Base-by-base conservation (phyloP, 495 filamentous ascomycete species). In the Articulospora tetracladia region DNA sequence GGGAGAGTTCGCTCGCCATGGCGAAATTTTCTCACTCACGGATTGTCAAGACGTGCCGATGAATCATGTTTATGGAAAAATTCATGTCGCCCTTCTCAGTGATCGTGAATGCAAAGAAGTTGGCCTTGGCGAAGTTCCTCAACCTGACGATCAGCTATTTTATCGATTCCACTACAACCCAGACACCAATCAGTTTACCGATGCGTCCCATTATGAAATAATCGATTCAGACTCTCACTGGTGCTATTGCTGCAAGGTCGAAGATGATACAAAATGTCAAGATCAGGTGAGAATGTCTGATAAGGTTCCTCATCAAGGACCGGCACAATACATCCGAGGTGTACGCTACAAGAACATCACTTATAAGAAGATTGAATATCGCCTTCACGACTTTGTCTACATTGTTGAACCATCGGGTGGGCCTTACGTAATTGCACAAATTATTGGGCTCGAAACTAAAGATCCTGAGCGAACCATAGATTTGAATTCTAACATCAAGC, bases 371-470 rank as follows among this genome's bases (percentile, higher is more conserved):
- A 25, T 53, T 30, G 30, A 36, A 3, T 63, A 63, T 25, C n/a
- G 30, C 17, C 7, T 57, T 1, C 19, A 53, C 22, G 60, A 63
- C 20, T 63, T 63, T 22, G 60, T 63, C 19, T 63, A 58, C 24
- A 52, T 63, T 19, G 19, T 36, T 39, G 25, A 47, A n/a, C 27
- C 53, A 26, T 20, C 15, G 3, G 22, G 22, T 6, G 10, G 1
- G 2, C 51, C 27, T 20, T 53, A 53, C 28, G 34, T 22, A 6
- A 62, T 62, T 19, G 59, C 44, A 19, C 59, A 62, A 24, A 56
- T 62, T 17, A 11, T 24, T 3, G 15, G 12, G 8, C 51, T 59
- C 22, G 13, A 32, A 32, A 10, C 19, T 7, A 25, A 26, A 17
- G 22, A 22, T 6, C 10, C 23, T 23, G 10, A 11, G 19, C 20